These are phyloP conservation scores for Tricholomella constricta DNA, from an alignment of 768 basidiomycete genomes.

Conservation along the genomic window DNA sequence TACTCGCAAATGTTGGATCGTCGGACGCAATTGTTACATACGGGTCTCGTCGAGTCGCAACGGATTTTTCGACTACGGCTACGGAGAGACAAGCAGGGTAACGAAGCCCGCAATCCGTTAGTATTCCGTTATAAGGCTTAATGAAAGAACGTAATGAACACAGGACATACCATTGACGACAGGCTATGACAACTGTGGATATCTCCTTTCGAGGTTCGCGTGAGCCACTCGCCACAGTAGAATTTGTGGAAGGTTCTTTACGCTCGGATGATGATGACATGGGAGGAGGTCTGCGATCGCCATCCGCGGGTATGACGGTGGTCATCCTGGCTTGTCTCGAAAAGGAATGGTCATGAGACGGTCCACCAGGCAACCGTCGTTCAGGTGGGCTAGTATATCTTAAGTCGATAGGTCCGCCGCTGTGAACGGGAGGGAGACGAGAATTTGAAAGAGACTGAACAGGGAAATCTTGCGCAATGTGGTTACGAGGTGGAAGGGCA, in stretches of 20 bases:
- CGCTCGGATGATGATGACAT: conserved; percentile 35
- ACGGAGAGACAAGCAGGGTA: conserved; percentile 33
- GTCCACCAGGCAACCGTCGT: conserved; percentile 46
- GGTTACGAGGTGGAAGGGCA: conserved; percentile 44
- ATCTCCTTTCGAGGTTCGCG: conserved; percentile 54
- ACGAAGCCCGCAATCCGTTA: conserved; percentile 32
- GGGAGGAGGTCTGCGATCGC: conserved; percentile 31
- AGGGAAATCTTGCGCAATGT: conserved; percentile 46
- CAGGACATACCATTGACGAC: conserved; percentile 74
- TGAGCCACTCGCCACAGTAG: conserved; percentile 30
- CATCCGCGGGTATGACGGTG: conserved; percentile 31
- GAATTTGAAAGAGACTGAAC: conserved; percentile 41
- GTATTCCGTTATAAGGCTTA: conserved; percentile 42
- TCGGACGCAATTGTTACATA: conserved; percentile 81
- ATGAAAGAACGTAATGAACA: conserved; percentile 36
- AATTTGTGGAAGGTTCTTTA: conserved; percentile 35
- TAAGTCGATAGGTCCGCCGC: conserved; percentile 36
- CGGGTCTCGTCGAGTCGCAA: conserved; percentile 81
- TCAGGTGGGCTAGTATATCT: conserved; percentile 41
- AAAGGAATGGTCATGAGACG: conserved; percentile 48
- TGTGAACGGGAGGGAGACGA: conserved; percentile 41
- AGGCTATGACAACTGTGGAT: conserved; percentile 78
- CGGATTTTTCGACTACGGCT: conserved; percentile 85
- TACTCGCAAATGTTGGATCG: conserved; percentile 79
- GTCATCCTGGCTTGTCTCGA: conserved; percentile 34